Base-by-base conservation (phyloP, 2,329 filamentous ascomycete species). In the Teratosphaeria destructans region DNA sequence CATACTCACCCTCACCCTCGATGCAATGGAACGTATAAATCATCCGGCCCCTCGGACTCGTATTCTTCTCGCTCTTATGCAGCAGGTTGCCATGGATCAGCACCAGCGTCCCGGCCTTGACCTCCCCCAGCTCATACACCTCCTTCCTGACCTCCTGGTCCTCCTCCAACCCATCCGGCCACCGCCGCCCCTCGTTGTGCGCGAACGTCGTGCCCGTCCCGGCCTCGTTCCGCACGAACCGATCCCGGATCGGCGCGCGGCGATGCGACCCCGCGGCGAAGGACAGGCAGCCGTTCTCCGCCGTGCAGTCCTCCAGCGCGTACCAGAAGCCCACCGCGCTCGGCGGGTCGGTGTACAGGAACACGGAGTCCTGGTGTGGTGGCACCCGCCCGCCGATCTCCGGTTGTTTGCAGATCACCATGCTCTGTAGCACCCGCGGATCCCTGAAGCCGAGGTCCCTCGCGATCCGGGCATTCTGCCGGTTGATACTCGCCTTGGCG, bases 11-110 rank as follows among this genome's bases (percentile, higher is more conserved):
- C 23, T 87, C 82, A 0, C 88, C 89, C 76, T 97, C 94, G 69
- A 97, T 97, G 60, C 95, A 84, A 77, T 99, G 94, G 73, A 97
- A 99, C 0, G 94, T 97, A 75, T 97, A 99, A 58, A 96, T 96
- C 71, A 94, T 95, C 65, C 93, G 81, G 26, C 92, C 91, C 79
- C 90, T 93, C 64, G 81, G 76, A 72, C 92, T 95, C 59, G 83
- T 81, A 72, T 99, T 99, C 80, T 83, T 89, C 82, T 96, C 91
- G 72, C 92, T 96, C 83, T 95, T 95, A 76, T 99, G 94, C 77
- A 97, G 73, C 67, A 96, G 76, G 74, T 97, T 97, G 1, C 94
- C 94, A 77, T 99, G 93, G 65, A 99, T 97, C 63, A 99, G 76
- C 55, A 97, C 91, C 73, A 99, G 74, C 54, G 88, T 89, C 0